Percentiles rank a stretch among this genome's conserved stretches.
phyloP scores from a whole-genome alignment of 1,139 yeast genomes.

The Suhomyces coccinellae region DNA sequence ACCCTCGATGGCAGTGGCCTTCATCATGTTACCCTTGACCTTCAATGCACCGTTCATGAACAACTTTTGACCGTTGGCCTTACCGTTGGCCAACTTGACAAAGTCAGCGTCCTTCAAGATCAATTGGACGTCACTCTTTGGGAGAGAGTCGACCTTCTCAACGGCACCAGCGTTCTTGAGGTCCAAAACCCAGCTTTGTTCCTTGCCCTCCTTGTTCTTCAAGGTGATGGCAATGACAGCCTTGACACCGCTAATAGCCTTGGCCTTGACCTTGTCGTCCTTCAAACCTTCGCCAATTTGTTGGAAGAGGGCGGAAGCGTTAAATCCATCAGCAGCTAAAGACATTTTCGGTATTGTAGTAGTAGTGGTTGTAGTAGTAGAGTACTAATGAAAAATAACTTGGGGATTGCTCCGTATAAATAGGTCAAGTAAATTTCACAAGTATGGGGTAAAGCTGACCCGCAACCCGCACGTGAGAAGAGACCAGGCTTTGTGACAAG shows the following conservation, averaged over 20 bases:
- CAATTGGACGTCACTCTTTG: constrained; percentile 67
- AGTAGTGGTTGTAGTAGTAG: neutral
- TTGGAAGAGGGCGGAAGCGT: constrained; percentile 48
- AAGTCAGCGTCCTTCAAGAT: constrained; percentile 64
- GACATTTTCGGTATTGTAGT: constrained; percentile 28
- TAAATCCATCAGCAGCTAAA: constrained; percentile 49
- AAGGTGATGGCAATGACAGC: constrained; percentile 69
- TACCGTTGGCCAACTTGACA: constrained; percentile 69
- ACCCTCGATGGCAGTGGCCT: constrained; percentile 76
- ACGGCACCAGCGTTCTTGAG: constrained; percentile 64
- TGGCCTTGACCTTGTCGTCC: constrained; percentile 40
- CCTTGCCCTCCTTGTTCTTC: constrained; percentile 65
- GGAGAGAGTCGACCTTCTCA: constrained; percentile 46
- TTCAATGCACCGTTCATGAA: constrained; percentile 83
- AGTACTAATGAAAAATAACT: neutral
- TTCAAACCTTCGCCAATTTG: constrained; percentile 42
- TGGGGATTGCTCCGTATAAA: constrained; percentile 11
- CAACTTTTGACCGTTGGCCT: constrained; percentile 81
- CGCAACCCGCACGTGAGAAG: constrained; percentile 4
- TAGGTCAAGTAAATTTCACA: constrained; percentile 8
- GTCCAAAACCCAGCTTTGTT: constrained; percentile 70
- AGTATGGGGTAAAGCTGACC: constrained; percentile 14
- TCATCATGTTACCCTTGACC: constrained; percentile 88
- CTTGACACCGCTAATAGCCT: constrained; percentile 54
- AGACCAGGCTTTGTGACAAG: too few species aligned